These are phyloP conservation scores for Talaromyces sp. DNA, from an alignment of 2,329 filamentous ascomycete species.

Conservation along the genomic window DNA sequence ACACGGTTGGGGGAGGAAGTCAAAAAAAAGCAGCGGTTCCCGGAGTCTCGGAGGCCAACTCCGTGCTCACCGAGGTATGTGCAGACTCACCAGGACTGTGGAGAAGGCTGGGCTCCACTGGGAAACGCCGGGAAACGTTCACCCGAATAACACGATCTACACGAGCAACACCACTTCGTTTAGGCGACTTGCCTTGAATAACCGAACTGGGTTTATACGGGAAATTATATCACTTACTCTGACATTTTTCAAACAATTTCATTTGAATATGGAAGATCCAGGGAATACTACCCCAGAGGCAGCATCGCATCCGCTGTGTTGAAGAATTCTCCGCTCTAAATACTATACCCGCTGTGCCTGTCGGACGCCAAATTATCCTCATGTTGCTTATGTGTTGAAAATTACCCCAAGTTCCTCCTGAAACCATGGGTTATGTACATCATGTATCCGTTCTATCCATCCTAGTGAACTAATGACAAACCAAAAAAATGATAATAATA, in stretches of 20 bases:
- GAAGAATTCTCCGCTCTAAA: conserved; percentile 22
- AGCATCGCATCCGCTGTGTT: no score
- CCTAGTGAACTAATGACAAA: neutral
- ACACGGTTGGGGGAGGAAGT: conserved; percentile 9
- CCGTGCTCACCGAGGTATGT: conserved; percentile 23
- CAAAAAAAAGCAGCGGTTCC: conserved; percentile 7
- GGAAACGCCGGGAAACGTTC: conserved; percentile 13
- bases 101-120: neutral
- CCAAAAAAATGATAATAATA: neutral
- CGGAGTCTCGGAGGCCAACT: conserved; percentile 28
- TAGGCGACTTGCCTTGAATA: no score
- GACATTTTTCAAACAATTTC: no score
- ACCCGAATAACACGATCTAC: conserved; percentile 22
- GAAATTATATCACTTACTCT: no score
- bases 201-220: no score
- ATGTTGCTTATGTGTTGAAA: conserved; percentile 30
- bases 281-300: no score
- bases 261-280: no score
- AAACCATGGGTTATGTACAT: conserved; percentile 23
- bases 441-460: neutral
- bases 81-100: no score
- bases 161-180: no score
- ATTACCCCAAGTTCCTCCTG: neutral
- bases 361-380: conserved; percentile 22
- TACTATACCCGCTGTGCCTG: conserved; percentile 8